Conservation (phyloP, 2,329 filamentous ascomycete species). For the Thielaviopsis ethacetica region DNA sequence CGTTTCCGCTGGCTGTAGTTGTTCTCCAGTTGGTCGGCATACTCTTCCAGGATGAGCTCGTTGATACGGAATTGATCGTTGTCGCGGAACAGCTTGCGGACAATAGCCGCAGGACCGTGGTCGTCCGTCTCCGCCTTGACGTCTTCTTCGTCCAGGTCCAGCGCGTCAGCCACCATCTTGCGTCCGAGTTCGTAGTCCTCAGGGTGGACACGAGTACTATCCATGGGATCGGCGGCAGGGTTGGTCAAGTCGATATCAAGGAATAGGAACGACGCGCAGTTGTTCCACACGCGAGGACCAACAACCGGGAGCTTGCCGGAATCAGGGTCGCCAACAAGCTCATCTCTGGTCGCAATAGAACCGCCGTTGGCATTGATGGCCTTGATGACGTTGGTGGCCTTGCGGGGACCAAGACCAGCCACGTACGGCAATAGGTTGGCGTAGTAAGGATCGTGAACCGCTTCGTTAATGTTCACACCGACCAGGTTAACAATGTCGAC, state of each 20-base stretch:
- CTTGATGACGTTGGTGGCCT: slow-evolving; percentile 58
- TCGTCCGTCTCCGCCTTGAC: slow-evolving; percentile 89
- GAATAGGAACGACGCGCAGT: slow-evolving; percentile 89
- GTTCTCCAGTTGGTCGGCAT: slow-evolving; percentile 83
- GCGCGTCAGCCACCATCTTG: slow-evolving; percentile 94
- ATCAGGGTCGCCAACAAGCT: slow-evolving; percentile 78
- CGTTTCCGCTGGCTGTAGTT: slow-evolving; percentile 92
- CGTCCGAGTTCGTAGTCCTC: slow-evolving; percentile 96
- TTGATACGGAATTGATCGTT: slow-evolving; percentile 91
- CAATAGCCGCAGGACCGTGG: slow-evolving; percentile 75
- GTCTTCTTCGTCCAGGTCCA: slow-evolving; percentile 94
- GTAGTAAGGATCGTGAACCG: slow-evolving; percentile 62
- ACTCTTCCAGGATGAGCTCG: slow-evolving; percentile 89
- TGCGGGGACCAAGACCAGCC: slow-evolving; percentile 79
- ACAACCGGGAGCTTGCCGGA: slow-evolving; percentile 64
- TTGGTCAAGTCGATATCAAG: slow-evolving; percentile 77
- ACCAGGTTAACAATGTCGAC: slow-evolving; percentile 97
- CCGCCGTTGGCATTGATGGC: slow-evolving; percentile 86
- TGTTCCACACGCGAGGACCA: slow-evolving; percentile 83
- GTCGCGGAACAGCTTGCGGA: slow-evolving; percentile 87
- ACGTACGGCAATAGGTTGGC: slow-evolving; percentile 83
- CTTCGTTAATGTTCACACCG: slow-evolving; percentile 89
- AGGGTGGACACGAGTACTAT: slow-evolving; percentile 92
- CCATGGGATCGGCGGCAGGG: slow-evolving; percentile 72
- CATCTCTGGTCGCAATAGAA: slow-evolving; percentile 64